Evolutionary conservation across 768 basidiomycete species (phyloP).

Genomic region (Tricholomella constricta): DNA sequence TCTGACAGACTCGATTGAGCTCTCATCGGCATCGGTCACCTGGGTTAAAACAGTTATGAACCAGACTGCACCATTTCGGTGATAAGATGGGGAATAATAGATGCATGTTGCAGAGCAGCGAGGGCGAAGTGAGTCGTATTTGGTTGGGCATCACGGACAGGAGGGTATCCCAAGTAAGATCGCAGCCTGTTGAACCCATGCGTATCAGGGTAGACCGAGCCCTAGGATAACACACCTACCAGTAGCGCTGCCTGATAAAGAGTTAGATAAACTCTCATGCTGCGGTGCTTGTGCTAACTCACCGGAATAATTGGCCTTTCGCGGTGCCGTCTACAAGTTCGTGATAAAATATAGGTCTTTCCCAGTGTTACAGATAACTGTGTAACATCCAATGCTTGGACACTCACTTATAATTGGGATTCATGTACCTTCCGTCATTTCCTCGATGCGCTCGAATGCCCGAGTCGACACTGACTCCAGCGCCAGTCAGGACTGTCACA

Average conservation of each 20-base stretch:
- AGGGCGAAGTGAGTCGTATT: constrained; percentile 90
- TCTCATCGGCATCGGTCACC: no score
- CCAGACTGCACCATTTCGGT: no score
- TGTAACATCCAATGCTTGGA: neutral
- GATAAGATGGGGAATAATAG: constrained; percentile 61
- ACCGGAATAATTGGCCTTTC: constrained; percentile 75
- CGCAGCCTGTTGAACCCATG: constrained; percentile 58
- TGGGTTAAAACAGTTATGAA: no score
- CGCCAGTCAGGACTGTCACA: constrained; percentile 79
- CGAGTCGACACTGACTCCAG: constrained; percentile 93
- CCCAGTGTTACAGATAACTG: constrained; percentile 4
- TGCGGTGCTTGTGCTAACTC: constrained; percentile 16
- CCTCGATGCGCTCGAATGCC: constrained; percentile 96
- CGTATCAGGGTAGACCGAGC: constrained; percentile 10
- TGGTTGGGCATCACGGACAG: constrained; percentile 78
- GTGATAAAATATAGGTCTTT: constrained; percentile 76
- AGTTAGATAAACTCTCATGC: neutral
- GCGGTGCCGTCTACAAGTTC: constrained; percentile 74
- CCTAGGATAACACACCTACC: constrained; percentile 37
- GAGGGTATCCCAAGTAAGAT: constrained; percentile 84
- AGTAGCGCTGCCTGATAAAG: constrained; percentile 76
- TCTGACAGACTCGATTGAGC: no score
- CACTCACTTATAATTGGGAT: constrained; percentile 83
- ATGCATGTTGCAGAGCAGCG: constrained; percentile 76
- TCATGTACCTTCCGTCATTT: constrained; percentile 82